Conservation (phyloP, 139 green algal species). For the Chlamydomonas sphaeroides region DNA sequence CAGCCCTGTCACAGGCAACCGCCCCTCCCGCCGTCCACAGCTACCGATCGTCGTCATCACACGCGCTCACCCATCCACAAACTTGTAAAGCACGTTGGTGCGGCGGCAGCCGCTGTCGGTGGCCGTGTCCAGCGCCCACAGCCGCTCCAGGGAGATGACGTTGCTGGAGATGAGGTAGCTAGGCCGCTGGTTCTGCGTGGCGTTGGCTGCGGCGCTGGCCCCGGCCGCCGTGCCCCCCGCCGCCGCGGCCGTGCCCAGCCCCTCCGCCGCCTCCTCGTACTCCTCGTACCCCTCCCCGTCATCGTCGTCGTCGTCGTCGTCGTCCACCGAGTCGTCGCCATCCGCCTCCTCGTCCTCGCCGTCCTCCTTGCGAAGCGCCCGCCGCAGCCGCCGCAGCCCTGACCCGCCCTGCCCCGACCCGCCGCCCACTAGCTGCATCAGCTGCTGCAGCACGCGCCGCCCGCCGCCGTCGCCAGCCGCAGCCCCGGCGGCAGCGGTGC, state of each 20-base stretch:
- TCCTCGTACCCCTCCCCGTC: not conserved
- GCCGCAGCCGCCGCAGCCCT: not conserved
- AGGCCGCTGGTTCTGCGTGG: not conserved
- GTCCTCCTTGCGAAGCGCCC: not conserved
- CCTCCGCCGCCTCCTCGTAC: not conserved
- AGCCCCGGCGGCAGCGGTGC: no score
- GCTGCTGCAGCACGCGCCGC: not conserved
- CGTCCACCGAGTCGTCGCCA: not conserved
- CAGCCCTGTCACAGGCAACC: no score
- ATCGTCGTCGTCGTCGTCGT: not conserved
- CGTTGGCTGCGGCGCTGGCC: not conserved
- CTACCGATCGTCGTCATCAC: no score
- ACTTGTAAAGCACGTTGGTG: conserved; percentile 29
- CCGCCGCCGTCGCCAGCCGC: not conserved
- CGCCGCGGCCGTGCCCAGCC: not conserved
- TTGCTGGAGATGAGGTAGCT: not conserved
- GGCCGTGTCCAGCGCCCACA: not conserved
- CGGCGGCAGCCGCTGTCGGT: not conserved
- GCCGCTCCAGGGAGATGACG: not conserved
- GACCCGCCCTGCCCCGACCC: no score
- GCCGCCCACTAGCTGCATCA: no score
- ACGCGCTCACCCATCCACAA: conserved; percentile 12
- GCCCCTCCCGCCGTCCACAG: no score
- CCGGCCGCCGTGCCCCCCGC: not conserved
- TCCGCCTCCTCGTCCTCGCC: conserved; percentile 2